Base-by-base conservation (phyloP, 257 asterid species). In the Solanum bulbocastanum region DNA sequence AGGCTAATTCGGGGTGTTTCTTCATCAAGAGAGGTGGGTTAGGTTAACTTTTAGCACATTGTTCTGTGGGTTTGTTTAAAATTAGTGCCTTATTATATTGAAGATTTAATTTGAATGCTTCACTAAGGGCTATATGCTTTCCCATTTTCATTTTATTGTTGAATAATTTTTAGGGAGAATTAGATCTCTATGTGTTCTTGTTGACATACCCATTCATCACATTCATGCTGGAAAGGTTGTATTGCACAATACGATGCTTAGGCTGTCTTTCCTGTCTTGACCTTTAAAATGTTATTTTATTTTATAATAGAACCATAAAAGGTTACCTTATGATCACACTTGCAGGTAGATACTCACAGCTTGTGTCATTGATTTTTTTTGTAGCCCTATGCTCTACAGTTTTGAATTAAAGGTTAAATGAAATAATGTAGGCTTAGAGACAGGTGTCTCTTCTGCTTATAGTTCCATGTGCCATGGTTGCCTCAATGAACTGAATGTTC, bases 1-100 rank as follows among this genome's bases (percentile, higher is more conserved):
- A 97, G 99, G 93, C 98, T 97, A 66, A 91, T 97, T 89, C 98
- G 98, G 4, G 99, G 99, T 4, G 96, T 97, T 86, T 96, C 98
- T 85, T 97, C 99, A 6, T 94, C 99, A 2, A 95, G 98, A 92
- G 99, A 97, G 99, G 99, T 96, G 83, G 23, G 87, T 32, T 36
- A 23, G 4, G 65, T 30, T 46, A 46, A 27, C 58, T 46, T 78
- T 23, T 81, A 30, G 69, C 66, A 18, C 40, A 18, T 18, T 1
- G 30, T 49, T 46, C 42, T 16, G 69, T 18, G 40, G 5, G 35
- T 46, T 49, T 82, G 44, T 82, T 49, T 66, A 46, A 82, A 82
- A 18, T 81, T 18, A 18, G 20, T 82, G 86, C 32, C 30, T 49
- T 27, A 10, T 10, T 27, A 32, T 82, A 33, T 52, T 82, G 69